A percentile compares a stretch with the other conserved stretches of the same genome.
Conservation (phyloP, 345 rosid genomes). For the Microcos paniculata region DNA sequence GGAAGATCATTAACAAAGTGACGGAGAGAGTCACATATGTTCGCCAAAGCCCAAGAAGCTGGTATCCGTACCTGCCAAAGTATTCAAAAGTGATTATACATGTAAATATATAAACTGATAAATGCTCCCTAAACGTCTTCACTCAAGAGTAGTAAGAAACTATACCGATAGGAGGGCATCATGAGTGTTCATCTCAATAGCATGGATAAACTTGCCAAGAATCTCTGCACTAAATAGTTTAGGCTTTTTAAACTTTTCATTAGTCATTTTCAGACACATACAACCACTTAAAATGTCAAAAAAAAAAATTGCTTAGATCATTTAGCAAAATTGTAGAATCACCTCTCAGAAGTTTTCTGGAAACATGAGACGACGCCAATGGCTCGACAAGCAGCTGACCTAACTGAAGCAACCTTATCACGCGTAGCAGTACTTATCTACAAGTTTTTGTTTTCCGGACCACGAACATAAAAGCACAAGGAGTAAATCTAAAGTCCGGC, state of each 20-base stretch:
- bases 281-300: slow-evolving; percentile 13
- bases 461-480: slow-evolving; percentile 1
- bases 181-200: slow-evolving; percentile 67
- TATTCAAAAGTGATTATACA: slow-evolving; percentile 18
- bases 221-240: slow-evolving; percentile 70
- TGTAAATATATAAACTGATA: slow-evolving; percentile 15
- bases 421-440: slow-evolving; percentile 65
- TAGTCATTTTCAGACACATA: slow-evolving; percentile 16
- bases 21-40: slow-evolving; percentile 75
- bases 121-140: slow-evolving; percentile 10
- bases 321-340: slow-evolving; percentile 21
- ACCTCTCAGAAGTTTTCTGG: slow-evolving; percentile 69
- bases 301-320: slow-evolving; percentile 7
- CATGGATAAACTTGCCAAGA: slow-evolving; percentile 66
- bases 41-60: slow-evolving; percentile 96
- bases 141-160: slow-evolving; percentile 15
- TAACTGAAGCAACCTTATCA: slow-evolving; percentile 75
- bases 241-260: slow-evolving; percentile 36
- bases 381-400: slow-evolving; percentile 97
- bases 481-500: background rate
- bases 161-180: slow-evolving; percentile 73
- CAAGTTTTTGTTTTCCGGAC: slow-evolving; percentile 17
- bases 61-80: slow-evolving; percentile 74
- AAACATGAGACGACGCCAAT: slow-evolving; percentile 90
- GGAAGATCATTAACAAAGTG: slow-evolving; percentile 49